Percentiles rank a stretch among this genome's conserved stretches.
Evolutionary conservation across 2,329 filamentous ascomycete genomes (phyloP).

Genomic region (Calcarisporium arbuscula): DNA sequence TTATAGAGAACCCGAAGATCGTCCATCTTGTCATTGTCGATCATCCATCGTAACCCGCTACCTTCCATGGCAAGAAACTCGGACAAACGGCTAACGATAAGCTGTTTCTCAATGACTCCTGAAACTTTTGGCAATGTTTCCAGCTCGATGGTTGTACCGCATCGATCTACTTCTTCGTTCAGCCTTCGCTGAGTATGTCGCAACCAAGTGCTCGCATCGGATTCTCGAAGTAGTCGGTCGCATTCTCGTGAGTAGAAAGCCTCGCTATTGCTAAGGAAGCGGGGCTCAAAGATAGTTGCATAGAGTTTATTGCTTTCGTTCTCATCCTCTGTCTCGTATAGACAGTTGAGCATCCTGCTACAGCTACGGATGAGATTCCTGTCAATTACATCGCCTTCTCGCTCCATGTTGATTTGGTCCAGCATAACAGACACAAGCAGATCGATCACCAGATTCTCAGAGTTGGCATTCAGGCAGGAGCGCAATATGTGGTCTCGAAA

Average conservation of each 20-base stretch:
- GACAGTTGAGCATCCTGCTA: constrained; percentile 79
- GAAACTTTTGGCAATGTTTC: constrained; percentile 68
- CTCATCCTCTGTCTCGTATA: constrained; percentile 79
- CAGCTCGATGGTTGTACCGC: constrained; percentile 71
- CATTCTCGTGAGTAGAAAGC: constrained; percentile 74
- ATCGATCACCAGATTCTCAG: constrained; percentile 54
- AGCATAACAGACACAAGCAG: constrained; percentile 77
- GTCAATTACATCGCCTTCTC: constrained; percentile 84
- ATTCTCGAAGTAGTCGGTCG: constrained; percentile 64
- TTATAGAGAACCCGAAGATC: constrained; percentile 78
- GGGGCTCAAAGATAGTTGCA: constrained; percentile 71
- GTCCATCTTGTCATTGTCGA: constrained; percentile 76
- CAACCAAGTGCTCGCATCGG: constrained; percentile 78
- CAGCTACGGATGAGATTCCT: constrained; percentile 75
- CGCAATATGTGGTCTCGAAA: constrained; percentile 83
- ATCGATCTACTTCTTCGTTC: constrained; percentile 74
- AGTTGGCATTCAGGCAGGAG: constrained; percentile 42
- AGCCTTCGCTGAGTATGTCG: constrained; percentile 68
- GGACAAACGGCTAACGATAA: constrained; percentile 70
- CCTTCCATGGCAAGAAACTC: constrained; percentile 80
- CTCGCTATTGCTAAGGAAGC: constrained; percentile 65
- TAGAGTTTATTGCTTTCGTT: constrained; percentile 77
- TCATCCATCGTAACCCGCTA: constrained; percentile 81
- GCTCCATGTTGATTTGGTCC: constrained; percentile 88
- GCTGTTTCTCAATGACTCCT: constrained; percentile 69